Conservation (phyloP, 768 basidiomycete species). For the Candolleomyces aberdarensis region DNA sequence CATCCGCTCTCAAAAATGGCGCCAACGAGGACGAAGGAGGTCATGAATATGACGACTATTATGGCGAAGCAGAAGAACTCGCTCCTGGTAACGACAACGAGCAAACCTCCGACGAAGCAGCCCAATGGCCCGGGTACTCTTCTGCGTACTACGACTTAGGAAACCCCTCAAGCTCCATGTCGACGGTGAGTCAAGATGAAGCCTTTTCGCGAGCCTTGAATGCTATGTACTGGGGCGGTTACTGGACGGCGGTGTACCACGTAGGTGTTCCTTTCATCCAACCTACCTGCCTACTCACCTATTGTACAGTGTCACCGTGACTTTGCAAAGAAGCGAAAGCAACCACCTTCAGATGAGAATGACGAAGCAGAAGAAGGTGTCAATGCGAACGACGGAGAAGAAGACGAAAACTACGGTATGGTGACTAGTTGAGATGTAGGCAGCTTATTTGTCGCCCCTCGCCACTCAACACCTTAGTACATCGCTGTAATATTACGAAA, state of each 20-base stretch:
- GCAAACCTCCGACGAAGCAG: background rate
- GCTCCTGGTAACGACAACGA: background rate
- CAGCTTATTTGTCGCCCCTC: background rate
- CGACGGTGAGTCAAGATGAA: slow-evolving; percentile 59
- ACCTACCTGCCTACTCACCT: background rate
- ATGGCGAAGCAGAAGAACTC: slow-evolving; percentile 35
- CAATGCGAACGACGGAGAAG: background rate
- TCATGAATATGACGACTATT: slow-evolving; percentile 5
- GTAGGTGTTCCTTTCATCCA: slow-evolving; percentile 33
- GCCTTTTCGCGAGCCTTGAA: slow-evolving; percentile 71
- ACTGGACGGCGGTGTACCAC: slow-evolving; percentile 86
- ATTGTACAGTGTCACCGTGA: slow-evolving; percentile 32
- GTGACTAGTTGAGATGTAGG: background rate
- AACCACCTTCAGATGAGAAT: no score
- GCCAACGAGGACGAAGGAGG: background rate
- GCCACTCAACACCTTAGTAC: background rate
- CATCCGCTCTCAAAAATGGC: background rate
- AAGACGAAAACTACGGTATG: background rate
- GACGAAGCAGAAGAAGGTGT: no score
- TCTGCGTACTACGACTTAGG: slow-evolving; percentile 25
- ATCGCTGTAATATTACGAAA: slow-evolving; percentile 9
- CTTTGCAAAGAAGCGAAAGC: background rate
- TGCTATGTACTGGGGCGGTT: slow-evolving; percentile 86
- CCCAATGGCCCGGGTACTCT: no score
- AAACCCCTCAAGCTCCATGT: slow-evolving; percentile 27